Evolutionary conservation across 1,139 yeast species (phyloP).

Genomic region (Geotrichum aggregatum): DNA sequence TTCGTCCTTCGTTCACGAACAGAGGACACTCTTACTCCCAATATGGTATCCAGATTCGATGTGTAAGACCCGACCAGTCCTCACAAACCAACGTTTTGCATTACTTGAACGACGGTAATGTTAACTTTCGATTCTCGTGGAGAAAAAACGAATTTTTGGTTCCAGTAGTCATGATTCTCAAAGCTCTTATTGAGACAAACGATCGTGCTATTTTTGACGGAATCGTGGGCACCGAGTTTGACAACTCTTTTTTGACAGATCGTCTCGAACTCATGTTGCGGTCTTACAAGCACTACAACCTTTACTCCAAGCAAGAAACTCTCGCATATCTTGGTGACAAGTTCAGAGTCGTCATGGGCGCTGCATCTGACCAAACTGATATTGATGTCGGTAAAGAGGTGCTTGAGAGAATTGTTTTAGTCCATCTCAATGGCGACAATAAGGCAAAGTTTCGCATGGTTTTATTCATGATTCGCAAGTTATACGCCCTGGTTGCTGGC

Average conservation of each 20-base stretch:
- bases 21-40: conserved; percentile 89
- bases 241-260: conserved; percentile 92
- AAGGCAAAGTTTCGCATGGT: conserved; percentile 80
- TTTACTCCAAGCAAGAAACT: conserved; percentile 80
- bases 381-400: conserved; percentile 88
- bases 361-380: conserved; percentile 83
- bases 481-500: conserved; percentile 92
- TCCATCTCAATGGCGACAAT: conserved; percentile 60
- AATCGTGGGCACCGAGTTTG: conserved; percentile 80
- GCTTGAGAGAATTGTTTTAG: conserved; percentile 76
- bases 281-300: conserved; percentile 74
- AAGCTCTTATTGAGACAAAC: conserved; percentile 83
- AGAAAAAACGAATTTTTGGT: conserved; percentile 90
- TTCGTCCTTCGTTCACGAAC: conserved; percentile 89
- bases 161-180: conserved; percentile 88
- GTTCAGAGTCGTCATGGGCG: conserved; percentile 88
- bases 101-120: conserved; percentile 92
- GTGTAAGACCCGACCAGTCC: conserved; percentile 94
- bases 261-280: conserved; percentile 91
- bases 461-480: conserved; percentile 89
- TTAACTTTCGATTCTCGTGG: conserved; percentile 95
- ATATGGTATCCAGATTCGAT: conserved; percentile 90
- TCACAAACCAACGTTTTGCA: conserved; percentile 96
- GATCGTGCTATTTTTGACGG: conserved; percentile 96
- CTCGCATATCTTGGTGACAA: conserved; percentile 92